Conservation (phyloP, 1,139 yeast genomes). For the Lodderomyces pseudojiufengensis region DNA sequence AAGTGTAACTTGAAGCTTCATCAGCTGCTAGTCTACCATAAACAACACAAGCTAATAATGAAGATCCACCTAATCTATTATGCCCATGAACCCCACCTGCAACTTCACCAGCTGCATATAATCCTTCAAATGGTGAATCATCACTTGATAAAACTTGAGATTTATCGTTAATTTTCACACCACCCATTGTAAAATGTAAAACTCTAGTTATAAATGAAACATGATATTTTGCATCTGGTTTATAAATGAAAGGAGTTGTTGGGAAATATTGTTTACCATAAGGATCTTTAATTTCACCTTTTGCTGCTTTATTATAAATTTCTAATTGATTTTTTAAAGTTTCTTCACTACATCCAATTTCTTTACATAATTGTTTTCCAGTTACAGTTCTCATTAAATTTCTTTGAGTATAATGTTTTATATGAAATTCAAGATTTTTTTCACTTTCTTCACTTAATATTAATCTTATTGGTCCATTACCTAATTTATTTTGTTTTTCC, state of each 20-base stretch:
- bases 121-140: constrained; percentile 47
- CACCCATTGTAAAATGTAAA: constrained; percentile 86
- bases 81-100: constrained; percentile 84
- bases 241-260: constrained; percentile 42
- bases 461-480: constrained; percentile 51
- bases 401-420: constrained; percentile 64
- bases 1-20: constrained; percentile 31
- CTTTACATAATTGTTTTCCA: constrained; percentile 47
- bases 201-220: constrained; percentile 68
- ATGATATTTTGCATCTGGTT: constrained; percentile 31
- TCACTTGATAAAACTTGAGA: constrained; percentile 51
- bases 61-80: constrained; percentile 74
- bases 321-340: constrained; percentile 35
- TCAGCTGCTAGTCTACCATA: constrained; percentile 68
- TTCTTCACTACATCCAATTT: constrained; percentile 29
- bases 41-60: constrained; percentile 76
- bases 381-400: constrained; percentile 55
- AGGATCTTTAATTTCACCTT: constrained; percentile 39
- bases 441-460: constrained; percentile 45
- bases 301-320: constrained; percentile 46
- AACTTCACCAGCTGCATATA: constrained; percentile 77
- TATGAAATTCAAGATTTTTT: constrained; percentile 48
- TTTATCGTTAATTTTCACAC: constrained; percentile 61
- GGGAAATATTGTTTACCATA: constrained; percentile 53
- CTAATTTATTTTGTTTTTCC: constrained; percentile 41